A percentile compares a stretch with the other conserved stretches of the same genome.
Evolutionary conservation across 2,329 filamentous ascomycete genomes (phyloP).

Genomic region (Camillea tinctor): DNA sequence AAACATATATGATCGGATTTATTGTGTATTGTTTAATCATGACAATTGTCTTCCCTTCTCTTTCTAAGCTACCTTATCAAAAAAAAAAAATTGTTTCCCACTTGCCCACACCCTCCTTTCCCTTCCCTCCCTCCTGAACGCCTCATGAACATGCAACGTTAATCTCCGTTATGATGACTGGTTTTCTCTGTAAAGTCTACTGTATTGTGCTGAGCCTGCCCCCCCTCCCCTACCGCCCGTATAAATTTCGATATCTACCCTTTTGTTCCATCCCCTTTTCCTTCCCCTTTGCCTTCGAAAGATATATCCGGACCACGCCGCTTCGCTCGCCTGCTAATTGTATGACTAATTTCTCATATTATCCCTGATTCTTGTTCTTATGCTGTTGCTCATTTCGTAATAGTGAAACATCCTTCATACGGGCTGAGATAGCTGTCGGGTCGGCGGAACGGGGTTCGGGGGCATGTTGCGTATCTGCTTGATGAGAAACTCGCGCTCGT

Average conservation of each 20-base stretch:
- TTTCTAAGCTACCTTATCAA: neutral
- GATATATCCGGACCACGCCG: neutral
- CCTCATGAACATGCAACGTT: neutral
- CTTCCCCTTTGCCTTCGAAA: neutral
- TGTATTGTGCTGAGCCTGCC: neutral
- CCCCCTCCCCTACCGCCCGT: neutral
- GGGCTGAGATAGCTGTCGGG: constrained; percentile 37
- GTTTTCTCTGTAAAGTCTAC: neutral
- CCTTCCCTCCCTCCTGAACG: neutral
- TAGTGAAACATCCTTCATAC: constrained; percentile 18
- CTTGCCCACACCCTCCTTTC: neutral
- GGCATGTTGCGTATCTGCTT: constrained; percentile 82
- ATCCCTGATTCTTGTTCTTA: neutral
- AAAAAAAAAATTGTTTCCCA: too few species aligned
- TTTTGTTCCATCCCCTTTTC: neutral
- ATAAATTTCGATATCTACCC: neutral
- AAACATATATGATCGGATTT: neutral
- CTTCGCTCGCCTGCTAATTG: neutral
- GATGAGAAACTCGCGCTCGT: constrained; percentile 95
- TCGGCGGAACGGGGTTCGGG: constrained; percentile 52
- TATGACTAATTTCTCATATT: neutral
- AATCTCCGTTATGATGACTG: neutral
- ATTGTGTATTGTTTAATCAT: neutral
- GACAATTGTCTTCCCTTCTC: neutral
- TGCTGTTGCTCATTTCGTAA: constrained; percentile 1